Conservation (phyloP, 352 stramenopile species). For the Phytophthora tentaculata region DNA sequence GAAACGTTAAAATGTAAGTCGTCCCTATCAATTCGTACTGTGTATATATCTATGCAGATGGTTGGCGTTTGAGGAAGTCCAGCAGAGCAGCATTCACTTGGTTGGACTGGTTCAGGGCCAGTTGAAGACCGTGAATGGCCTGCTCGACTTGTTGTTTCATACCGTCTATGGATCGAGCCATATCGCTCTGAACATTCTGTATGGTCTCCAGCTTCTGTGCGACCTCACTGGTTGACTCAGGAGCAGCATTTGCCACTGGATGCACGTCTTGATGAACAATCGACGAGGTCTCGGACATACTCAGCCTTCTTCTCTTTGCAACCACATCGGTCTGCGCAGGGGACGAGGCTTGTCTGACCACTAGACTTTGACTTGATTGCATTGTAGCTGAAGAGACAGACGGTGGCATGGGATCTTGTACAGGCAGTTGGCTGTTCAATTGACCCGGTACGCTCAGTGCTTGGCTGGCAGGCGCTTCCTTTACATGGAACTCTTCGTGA, state of each 20-base stretch:
- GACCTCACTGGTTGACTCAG: slow-evolving; percentile 5
- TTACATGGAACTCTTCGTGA: neutral
- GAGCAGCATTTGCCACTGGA: neutral
- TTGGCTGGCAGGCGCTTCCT: slow-evolving; percentile 9
- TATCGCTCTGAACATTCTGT: slow-evolving; percentile 27
- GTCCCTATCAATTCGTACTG: neutral
- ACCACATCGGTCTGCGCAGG: neutral
- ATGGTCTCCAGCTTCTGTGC: slow-evolving; percentile 25
- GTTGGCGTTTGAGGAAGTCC: slow-evolving; percentile 25
- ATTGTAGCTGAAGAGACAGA: slow-evolving; percentile 7
- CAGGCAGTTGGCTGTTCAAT: neutral
- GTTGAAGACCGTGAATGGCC: slow-evolving; percentile 27
- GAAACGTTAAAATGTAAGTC: slow-evolving; percentile 1
- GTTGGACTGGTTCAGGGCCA: slow-evolving; percentile 34
- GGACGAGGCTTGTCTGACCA: neutral
- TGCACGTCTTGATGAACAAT: slow-evolving; percentile 3
- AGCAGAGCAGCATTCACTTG: slow-evolving; percentile 37
- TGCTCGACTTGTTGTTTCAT: slow-evolving; percentile 40
- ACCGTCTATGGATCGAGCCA: slow-evolving; percentile 29
- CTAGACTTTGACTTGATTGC: slow-evolving; percentile 4
- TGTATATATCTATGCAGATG: slow-evolving; percentile 7
- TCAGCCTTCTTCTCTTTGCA: slow-evolving; percentile 22
- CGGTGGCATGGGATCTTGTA: slow-evolving; percentile 1
- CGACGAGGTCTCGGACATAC: neutral
- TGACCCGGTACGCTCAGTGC: neutral